Base-by-base conservation (phyloP, 345 rosid genomes). In the Corymbia maculata region DNA sequence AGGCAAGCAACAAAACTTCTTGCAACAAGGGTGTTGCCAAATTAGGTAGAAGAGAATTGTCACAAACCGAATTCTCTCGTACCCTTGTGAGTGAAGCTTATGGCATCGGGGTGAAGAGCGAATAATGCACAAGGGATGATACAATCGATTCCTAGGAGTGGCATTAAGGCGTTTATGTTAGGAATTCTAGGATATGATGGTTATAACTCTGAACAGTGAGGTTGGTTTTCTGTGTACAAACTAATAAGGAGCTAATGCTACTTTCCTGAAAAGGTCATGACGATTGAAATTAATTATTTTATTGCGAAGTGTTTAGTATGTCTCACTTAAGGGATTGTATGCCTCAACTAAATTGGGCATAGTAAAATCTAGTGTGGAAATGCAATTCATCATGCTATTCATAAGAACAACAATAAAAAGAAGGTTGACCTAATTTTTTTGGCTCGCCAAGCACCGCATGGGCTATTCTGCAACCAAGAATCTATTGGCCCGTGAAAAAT, bases 181-280 rank as follows among this genome's bases (percentile, higher is more conserved):
- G n/a, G 32, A 28, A 16, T 61, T 28, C 13, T 1, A 28, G 2
- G 16, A 28, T 61, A 61, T 1, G 28, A 61, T 28, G 32, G n/a
- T 3, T 61, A 61, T 28, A 61, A 61, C 32, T 28, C 32, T 61
- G 13, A 61, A 15, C 8, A 28, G 70, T 3, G 32, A 28, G 4
- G 8, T 28, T 28, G 16, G 70, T 8, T 4, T 28, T 3, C 15
- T 8, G 28, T 61, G 61, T 0, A 55, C 4, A 55, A 55, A 55
- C 21, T 55, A 55, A 12, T 55, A 1, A 0, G 13, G 61, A 55
- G 24, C 24, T 2, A 0, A 55, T 55, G 24, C 13, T 2, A 0
- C 24, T 55, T 28, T 55, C 28, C 28, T 55, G 24, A 22, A 2
- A 55, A 55, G 0, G 13, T 2, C 28, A 55, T 55, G 61, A 5